Conservation (phyloP, 768 basidiomycete species). For the Termitomyces sp. region DNA sequence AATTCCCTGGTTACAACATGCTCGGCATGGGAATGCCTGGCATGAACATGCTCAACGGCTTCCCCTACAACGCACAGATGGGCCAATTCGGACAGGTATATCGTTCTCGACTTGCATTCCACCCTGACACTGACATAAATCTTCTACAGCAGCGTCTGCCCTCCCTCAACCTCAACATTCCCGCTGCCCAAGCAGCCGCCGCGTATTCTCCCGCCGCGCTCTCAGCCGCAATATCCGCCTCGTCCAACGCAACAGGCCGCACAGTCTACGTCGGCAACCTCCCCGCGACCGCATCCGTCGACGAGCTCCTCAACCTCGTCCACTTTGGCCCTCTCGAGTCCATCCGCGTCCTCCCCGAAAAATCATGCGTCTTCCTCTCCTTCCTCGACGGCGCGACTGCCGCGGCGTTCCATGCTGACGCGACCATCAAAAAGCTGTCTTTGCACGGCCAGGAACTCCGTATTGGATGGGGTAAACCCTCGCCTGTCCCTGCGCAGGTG, state of each 20-base stretch:
- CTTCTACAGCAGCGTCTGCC: slow-evolving; percentile 59
- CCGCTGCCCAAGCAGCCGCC: slow-evolving; percentile 55
- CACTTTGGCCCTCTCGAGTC: slow-evolving; percentile 97
- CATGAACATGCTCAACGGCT: slow-evolving; percentile 70
- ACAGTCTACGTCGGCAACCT: slow-evolving; percentile 98
- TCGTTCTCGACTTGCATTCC: slow-evolving; percentile 2
- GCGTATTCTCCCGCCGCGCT: slow-evolving; percentile 80
- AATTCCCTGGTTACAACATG: slow-evolving; percentile 73
- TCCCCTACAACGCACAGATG: slow-evolving; percentile 72
- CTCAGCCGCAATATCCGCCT: slow-evolving; percentile 67
- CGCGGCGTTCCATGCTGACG: slow-evolving; percentile 96
- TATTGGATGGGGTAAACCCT: slow-evolving; percentile 98
- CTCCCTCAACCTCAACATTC: slow-evolving; percentile 65
- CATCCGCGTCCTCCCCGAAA: slow-evolving; percentile 93
- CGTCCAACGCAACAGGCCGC: slow-evolving; percentile 70
- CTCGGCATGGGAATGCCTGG: slow-evolving; percentile 77
- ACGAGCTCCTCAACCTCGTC: slow-evolving; percentile 96
- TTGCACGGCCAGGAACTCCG: slow-evolving; percentile 96
- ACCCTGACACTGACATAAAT: not conserved
- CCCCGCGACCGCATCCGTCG: slow-evolving; percentile 92
- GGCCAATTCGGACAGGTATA: slow-evolving; percentile 65
- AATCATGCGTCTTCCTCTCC: slow-evolving; percentile 96
- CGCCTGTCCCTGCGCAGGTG: slow-evolving; percentile 83
- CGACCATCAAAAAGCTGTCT: slow-evolving; percentile 88
- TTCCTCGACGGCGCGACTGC: slow-evolving; percentile 94